Percentiles rank a stretch among this genome's conserved stretches.
phyloP scores from a whole-genome alignment of 176 grass and related monocot species.

The Musa beccarii region DNA sequence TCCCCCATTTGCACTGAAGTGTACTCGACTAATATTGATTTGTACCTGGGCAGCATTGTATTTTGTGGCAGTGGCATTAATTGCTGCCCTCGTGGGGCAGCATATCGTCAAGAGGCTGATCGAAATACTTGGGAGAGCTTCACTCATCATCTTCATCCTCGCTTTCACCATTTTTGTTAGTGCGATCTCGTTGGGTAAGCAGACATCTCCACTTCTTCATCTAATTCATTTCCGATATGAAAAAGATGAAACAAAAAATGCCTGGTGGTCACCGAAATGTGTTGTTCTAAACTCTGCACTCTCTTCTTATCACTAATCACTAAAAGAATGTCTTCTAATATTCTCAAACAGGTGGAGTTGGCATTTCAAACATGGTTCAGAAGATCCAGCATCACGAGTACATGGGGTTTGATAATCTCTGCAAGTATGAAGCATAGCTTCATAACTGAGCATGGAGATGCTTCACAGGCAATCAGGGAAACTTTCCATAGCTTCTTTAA shows the following conservation, averaged over 20 bases:
- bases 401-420: slow-evolving; percentile 88
- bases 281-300: neutral
- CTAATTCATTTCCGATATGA: neutral
- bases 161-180: slow-evolving; percentile 77
- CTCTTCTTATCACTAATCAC: neutral
- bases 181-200: slow-evolving; percentile 64
- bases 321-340: neutral
- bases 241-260: neutral
- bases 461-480: too few species aligned
- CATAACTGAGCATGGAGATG: neutral
- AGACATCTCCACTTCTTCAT: neutral
- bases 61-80: slow-evolving; percentile 38
- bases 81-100: slow-evolving; percentile 65
- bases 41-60: slow-evolving; percentile 33
- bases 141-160: slow-evolving; percentile 87
- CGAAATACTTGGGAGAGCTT: slow-evolving; percentile 66
- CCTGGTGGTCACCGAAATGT: neutral
- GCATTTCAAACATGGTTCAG: slow-evolving; percentile 68
- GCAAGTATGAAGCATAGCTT: slow-evolving; percentile 39
- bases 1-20: too few species aligned
- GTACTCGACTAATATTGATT: neutral
- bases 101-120: slow-evolving; percentile 66
- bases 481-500: too few species aligned
- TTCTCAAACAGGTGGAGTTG: slow-evolving; percentile 57
- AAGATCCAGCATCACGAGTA: slow-evolving; percentile 61